These are phyloP conservation scores for Juglanconis sp. DNA, from an alignment of 2,329 filamentous ascomycete genomes.

Conservation along the genomic window DNA sequence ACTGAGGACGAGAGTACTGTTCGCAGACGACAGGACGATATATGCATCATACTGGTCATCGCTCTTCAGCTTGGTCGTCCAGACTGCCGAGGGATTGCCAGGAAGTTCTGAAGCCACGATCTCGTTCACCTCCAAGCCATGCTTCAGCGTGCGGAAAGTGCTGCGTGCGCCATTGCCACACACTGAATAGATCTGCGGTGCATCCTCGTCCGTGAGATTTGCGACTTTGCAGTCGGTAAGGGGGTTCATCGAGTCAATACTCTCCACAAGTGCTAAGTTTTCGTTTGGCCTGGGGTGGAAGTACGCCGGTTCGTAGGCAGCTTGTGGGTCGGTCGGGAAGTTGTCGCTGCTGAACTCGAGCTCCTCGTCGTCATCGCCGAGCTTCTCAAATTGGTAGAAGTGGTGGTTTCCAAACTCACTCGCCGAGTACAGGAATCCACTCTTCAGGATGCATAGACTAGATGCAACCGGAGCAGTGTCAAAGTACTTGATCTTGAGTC, in stretches of 20 bases:
- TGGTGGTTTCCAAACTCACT: conserved; percentile 91
- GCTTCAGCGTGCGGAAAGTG: conserved; percentile 85
- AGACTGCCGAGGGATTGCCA: conserved; percentile 84
- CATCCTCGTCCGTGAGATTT: conserved; percentile 87
- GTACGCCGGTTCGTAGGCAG: conserved; percentile 73
- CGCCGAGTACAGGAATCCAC: conserved; percentile 89
- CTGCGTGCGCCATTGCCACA: conserved; percentile 87
- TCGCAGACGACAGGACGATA: conserved; percentile 90
- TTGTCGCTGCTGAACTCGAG: conserved; percentile 80
- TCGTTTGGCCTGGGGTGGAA: conserved; percentile 78
- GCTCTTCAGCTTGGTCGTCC: conserved; percentile 85
- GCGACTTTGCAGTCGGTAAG: conserved; percentile 87
- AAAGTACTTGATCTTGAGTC: conserved; percentile 94
- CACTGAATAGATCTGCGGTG: conserved; percentile 92
- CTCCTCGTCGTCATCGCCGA: conserved; percentile 93
- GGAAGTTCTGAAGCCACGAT: conserved; percentile 93
- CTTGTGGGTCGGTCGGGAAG: conserved; percentile 71
- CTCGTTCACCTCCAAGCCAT: conserved; percentile 89
- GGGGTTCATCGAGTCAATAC: conserved; percentile 84
- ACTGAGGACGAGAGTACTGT: conserved; percentile 85
- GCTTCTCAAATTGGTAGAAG: conserved; percentile 95
- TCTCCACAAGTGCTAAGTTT: conserved; percentile 82
- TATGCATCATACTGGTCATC: conserved; percentile 88
- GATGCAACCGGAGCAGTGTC: conserved; percentile 89
- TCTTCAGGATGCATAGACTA: conserved; percentile 88